Base-by-base conservation (phyloP, 306 rosid genomes). In the Pyrus bretschneideri region DNA sequence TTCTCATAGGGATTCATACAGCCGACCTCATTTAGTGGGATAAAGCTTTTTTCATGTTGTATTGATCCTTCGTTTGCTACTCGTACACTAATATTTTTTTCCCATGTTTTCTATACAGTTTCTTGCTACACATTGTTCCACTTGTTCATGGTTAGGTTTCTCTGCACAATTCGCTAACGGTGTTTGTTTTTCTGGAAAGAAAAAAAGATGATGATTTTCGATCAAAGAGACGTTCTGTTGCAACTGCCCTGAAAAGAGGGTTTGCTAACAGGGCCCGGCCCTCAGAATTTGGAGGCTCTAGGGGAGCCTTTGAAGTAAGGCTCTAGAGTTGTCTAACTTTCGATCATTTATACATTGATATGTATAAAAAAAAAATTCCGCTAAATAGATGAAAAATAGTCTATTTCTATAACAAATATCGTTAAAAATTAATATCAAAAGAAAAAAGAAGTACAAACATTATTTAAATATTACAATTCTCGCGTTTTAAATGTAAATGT, bases 121-220 rank as follows among this genome's bases (percentile, higher is more conserved):
- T 92, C 97, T 15, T 92, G 98, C 90, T 90, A 92, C 81, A 90
- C 97, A 4, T 74, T 88, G 71, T 92, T 95, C 69, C 97, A 0
- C 90, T 92, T 22, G 87, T 95, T 67, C 89, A 83, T 75, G 92
- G 97, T 85, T 87, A 25, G 92, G 90, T 27, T 95, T 92, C 75
- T 92, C 92, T 77, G 90, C 86, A 22, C 92, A 83, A 67, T 90
- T 88, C 51, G 25, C 55, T 40, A 74, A 80, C 19, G 88, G 75
- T 42, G 40, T 6, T 5, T 35, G 40, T 6, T 35, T 35, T 35
- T 68, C 25, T 25, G 57, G 35, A 25, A 79, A 78, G 80, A 25
- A 25, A 83, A 83, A 77, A 77, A 51, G 79, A 30, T 12, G 78
- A 69, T 70, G 72, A 55, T 59, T 29, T 44, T 40, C 81, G 61